Evolutionary conservation across 352 stramenopile species (phyloP).

Genomic region (Thraustotheca clavata): DNA sequence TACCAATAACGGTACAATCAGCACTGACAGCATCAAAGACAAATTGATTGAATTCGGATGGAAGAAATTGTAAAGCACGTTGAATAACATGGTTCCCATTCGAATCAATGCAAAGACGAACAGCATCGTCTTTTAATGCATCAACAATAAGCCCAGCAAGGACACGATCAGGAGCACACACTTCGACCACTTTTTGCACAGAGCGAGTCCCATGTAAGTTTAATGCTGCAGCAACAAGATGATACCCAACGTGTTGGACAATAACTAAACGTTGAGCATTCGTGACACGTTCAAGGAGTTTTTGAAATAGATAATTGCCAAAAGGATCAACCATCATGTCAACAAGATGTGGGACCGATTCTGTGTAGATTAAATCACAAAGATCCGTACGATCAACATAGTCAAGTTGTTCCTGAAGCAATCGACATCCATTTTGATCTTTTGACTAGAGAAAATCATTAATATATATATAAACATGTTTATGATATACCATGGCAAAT

Average conservation of each 20-base stretch:
- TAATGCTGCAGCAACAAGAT: constrained; percentile 93
- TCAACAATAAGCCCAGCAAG: constrained; percentile 91
- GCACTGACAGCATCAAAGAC: constrained; percentile 95
- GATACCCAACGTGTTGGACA: constrained; percentile 86
- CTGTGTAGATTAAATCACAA: constrained; percentile 93
- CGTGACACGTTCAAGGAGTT: constrained; percentile 94
- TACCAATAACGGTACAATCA: constrained; percentile 93
- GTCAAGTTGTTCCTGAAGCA: constrained; percentile 96
- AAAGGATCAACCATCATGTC: constrained; percentile 99
- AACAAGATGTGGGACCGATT: constrained; percentile 93
- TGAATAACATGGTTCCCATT: constrained; percentile 98
- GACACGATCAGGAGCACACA: constrained; percentile 72
- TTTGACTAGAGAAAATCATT: constrained; percentile 44
- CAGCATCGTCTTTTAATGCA: constrained; percentile 89
- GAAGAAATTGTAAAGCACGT: constrained; percentile 92
- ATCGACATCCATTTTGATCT: constrained; percentile 95
- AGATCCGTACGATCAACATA: constrained; percentile 86
- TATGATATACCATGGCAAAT: constrained; percentile 44
- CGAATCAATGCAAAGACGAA: constrained; percentile 95
- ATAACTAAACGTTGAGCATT: constrained; percentile 88
- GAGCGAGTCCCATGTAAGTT: constrained; percentile 97
- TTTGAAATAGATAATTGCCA: constrained; percentile 99
- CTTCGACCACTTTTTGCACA: constrained; percentile 98
- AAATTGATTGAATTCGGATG: constrained; percentile 92
- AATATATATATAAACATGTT: background rate